Conservation (phyloP, 2,329 filamentous ascomycete species). For the Clarireedia hainanense region DNA sequence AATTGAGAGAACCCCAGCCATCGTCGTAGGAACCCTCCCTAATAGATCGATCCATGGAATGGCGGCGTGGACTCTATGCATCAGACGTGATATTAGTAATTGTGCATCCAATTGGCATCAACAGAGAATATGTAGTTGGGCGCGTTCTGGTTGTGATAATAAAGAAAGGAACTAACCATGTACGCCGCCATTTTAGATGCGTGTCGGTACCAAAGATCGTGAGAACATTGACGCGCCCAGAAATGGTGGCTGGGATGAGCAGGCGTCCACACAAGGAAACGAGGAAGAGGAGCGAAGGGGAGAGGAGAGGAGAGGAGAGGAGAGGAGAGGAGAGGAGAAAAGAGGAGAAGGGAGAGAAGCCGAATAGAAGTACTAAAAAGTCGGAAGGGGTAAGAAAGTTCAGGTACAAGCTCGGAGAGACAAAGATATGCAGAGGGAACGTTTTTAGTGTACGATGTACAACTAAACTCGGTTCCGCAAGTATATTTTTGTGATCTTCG, state of each 20-base stretch:
- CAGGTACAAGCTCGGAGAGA: background rate
- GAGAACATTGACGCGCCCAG: constrained; percentile 8
- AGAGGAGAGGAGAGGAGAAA: background rate
- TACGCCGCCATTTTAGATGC: constrained; percentile 6
- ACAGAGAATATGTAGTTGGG: too few species aligned
- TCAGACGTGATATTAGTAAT: background rate
- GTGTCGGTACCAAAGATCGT: background rate
- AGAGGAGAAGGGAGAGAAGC: background rate
- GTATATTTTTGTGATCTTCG: too few species aligned
- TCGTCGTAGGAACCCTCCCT: constrained; percentile 10
- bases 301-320: background rate
- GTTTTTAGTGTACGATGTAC: too few species aligned
- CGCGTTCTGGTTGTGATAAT: too few species aligned
- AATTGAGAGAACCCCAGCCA: background rate
- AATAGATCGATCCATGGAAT: constrained; percentile 9
- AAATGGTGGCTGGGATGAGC: background rate
- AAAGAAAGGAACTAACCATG: constrained; percentile 4
- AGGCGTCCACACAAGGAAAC: background rate
- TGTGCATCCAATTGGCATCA: background rate
- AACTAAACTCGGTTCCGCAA: too few species aligned
- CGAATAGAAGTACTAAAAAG: constrained; percentile 1
- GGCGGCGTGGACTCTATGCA: constrained; percentile 8
- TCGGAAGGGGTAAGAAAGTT: background rate
- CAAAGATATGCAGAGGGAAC: too few species aligned
- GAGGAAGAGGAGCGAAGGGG: background rate